Evolutionary conservation across 129 eudicot genomes (phyloP).

Genomic region (Flaveria brownii): DNA sequence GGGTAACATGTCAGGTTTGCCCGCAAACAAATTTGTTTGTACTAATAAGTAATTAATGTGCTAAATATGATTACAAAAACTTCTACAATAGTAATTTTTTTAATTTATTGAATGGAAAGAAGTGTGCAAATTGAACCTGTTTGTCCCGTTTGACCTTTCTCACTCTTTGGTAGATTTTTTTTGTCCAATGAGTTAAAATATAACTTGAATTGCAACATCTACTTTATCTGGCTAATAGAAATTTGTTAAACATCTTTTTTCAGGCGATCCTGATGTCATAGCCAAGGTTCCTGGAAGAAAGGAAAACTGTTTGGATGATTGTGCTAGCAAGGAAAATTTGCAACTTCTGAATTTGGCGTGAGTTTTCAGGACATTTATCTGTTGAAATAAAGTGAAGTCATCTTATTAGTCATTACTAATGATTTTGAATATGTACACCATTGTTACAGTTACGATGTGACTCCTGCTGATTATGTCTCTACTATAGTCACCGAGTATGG

Average conservation of each 20-base stretch:
- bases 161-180: not conserved
- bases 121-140: not conserved
- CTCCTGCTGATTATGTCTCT: conserved; percentile 87
- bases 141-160: not conserved
- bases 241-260: conserved; percentile 15
- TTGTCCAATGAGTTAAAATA: not conserved
- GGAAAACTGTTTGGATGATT: conserved; percentile 53
- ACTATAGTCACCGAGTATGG: conserved; percentile 88
- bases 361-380: conserved; percentile 32
- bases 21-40: not conserved
- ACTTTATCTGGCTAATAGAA: conserved; percentile 11
- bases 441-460: conserved; percentile 72
- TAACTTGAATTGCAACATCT: not conserved
- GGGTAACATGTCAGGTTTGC: conserved; percentile 9
- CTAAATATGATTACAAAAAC: not conserved
- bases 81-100: not conserved
- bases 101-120: not conserved
- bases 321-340: conserved; percentile 56
- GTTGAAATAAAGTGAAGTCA: conserved; percentile 17
- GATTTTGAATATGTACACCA: conserved; percentile 22
- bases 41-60: not conserved
- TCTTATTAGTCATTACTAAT: conserved; percentile 1
- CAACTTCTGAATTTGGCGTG: conserved; percentile 78
- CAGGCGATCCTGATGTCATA: conserved; percentile 86
- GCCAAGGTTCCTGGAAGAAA: conserved; percentile 67